Percentiles rank a stretch among this genome's conserved stretches.
Evolutionary conservation across 306 rosid genomes (phyloP).

Genomic region (Cicer yamashitae): DNA sequence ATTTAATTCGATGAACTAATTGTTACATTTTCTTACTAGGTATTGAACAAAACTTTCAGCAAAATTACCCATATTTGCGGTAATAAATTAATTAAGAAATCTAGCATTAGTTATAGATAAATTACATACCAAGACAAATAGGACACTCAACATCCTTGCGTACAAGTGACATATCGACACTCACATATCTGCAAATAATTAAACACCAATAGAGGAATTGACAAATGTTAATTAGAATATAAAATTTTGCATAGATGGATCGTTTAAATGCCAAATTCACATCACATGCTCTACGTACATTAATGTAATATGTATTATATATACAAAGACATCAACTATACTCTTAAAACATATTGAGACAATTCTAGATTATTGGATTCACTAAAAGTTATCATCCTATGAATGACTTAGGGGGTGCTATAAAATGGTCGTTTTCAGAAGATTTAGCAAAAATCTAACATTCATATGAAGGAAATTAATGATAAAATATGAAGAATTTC

Average conservation of each 20-base stretch:
- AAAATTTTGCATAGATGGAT: not conserved
- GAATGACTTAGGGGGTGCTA: not conserved
- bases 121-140: conserved; percentile 73
- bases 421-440: conserved; percentile 3
- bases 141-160: conserved; percentile 79
- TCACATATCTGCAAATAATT: conserved; percentile 54
- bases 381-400: not conserved
- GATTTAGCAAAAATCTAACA: not conserved
- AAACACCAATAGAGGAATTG: conserved; percentile 41
- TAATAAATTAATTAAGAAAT: conserved; percentile 12
- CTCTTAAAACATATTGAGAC: not conserved
- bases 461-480: not conserved
- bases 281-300: not conserved
- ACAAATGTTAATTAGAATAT: not conserved
- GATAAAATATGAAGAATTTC: conserved; percentile 8
- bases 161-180: conserved; percentile 58
- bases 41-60: not conserved
- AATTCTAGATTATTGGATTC: not conserved
- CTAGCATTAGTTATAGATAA: conserved; percentile 1
- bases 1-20: not conserved
- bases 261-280: conserved; percentile 12
- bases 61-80: not conserved
- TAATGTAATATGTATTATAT: not conserved
- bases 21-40: conserved; percentile 12
- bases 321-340: not conserved